Conservation (phyloP, 768 basidiomycete species). For the Porphyrellus cyaneotinctus region DNA sequence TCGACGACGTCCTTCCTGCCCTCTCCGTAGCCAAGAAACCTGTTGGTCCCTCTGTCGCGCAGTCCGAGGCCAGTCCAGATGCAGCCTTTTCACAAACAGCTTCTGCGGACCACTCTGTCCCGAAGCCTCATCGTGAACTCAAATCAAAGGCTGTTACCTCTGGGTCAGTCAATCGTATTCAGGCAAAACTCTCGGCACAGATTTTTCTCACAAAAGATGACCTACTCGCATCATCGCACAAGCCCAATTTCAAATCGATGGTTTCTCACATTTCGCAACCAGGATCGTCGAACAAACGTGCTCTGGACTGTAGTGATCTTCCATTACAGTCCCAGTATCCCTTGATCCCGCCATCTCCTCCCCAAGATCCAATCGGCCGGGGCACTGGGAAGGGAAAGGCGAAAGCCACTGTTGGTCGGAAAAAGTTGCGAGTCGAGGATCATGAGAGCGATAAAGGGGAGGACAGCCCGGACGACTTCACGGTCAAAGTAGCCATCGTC, state of each 20-base stretch:
- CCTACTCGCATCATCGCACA: not conserved
- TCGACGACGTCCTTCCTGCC: slow-evolving; percentile 47
- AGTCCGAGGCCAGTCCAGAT: not conserved
- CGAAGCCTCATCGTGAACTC: not conserved
- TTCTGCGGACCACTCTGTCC: slow-evolving; percentile 2
- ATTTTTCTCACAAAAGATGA: slow-evolving; percentile 13
- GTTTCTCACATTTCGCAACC: slow-evolving; percentile 9
- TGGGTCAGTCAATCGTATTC: not conserved
- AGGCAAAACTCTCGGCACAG: slow-evolving; percentile 2
- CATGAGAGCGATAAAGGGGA: slow-evolving; percentile 27
- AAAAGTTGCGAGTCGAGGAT: slow-evolving; percentile 46
- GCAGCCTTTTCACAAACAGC: no score
- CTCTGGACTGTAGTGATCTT: slow-evolving; percentile 34
- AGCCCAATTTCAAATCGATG: not conserved
- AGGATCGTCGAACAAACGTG: slow-evolving; percentile 42
- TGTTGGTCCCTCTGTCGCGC: not conserved
- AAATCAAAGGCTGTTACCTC: slow-evolving; percentile 3
- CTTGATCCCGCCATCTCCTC: slow-evolving; percentile 66
- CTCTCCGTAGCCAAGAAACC: slow-evolving; percentile 17
- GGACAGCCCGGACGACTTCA: slow-evolving; percentile 15
- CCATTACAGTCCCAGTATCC: slow-evolving; percentile 20
- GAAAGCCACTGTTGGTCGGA: slow-evolving; percentile 37
- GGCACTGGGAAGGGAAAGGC: slow-evolving; percentile 39
- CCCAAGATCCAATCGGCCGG: slow-evolving; percentile 31
- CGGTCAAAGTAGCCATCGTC: slow-evolving; percentile 21